These are phyloP conservation scores for Niveomyces coronatus DNA, from an alignment of 2,329 filamentous ascomycete genomes.

Conservation along the genomic window DNA sequence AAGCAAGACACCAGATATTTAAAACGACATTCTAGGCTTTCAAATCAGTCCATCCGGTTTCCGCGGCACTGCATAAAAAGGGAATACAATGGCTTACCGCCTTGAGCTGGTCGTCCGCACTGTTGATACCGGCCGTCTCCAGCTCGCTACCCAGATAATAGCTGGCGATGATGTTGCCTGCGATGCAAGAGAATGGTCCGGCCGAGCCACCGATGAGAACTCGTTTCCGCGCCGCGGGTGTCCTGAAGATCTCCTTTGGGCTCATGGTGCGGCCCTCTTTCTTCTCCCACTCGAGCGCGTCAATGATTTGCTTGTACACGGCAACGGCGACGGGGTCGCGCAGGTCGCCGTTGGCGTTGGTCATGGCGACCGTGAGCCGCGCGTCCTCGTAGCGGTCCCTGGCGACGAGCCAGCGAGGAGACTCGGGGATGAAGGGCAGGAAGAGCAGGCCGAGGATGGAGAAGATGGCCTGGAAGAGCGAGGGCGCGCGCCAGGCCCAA, in stretches of 20 bases:
- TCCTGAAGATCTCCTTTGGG: constrained; percentile 33
- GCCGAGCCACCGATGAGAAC: constrained; percentile 36
- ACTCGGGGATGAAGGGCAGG: constrained; percentile 29
- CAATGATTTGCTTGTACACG: constrained; percentile 26
- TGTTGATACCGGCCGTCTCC: constrained; percentile 34
- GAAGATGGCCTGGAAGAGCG: constrained; percentile 21
- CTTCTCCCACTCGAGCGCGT: constrained; percentile 28
- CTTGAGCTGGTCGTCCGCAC: constrained; percentile 31
- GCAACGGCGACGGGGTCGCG: constrained; percentile 18
- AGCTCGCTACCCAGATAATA: constrained; percentile 32
- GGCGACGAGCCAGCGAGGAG: constrained; percentile 35
- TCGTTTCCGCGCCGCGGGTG: constrained; percentile 36
- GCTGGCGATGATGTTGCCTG: constrained; percentile 28
- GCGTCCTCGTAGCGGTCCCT: constrained; percentile 31
- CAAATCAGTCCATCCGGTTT: background rate
- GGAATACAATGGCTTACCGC: constrained; percentile 18
- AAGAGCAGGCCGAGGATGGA: constrained; percentile 18
- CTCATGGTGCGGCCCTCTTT: constrained; percentile 33
- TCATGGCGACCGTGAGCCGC: constrained; percentile 28
- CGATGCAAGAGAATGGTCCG: constrained; percentile 20
- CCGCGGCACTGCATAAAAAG: constrained; percentile 10
- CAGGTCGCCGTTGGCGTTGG: constrained; percentile 32
- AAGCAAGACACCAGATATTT: constrained; percentile 38
- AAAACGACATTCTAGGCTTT: constrained; percentile 33
- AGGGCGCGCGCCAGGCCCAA: constrained; percentile 28